phyloP scores from a whole-genome alignment of 192 early-diverging fungal genomes.

The Umbelopsis sp. region DNA sequence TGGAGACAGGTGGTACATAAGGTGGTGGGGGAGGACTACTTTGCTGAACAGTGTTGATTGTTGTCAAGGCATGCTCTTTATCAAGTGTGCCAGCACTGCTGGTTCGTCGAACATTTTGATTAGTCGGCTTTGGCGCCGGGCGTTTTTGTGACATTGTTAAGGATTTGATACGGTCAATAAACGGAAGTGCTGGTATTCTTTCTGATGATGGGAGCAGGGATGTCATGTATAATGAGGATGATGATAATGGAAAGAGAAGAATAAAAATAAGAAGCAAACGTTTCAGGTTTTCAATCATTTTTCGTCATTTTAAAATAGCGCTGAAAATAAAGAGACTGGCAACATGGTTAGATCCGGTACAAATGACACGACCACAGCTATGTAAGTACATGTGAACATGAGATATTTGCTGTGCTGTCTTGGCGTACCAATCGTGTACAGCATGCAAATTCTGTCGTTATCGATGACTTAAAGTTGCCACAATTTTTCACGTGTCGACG shows the following conservation, averaged over 20 bases:
- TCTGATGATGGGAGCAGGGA: neutral
- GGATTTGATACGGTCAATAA: neutral
- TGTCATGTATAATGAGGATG: neutral
- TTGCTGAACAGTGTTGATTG: slow-evolving; percentile 2
- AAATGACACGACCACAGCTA: too few species aligned
- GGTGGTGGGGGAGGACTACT: neutral
- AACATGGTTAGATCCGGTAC: neutral
- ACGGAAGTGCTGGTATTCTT: slow-evolving; percentile 2
- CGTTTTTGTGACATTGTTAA: neutral
- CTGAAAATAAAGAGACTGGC: neutral
- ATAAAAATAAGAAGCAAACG: neutral
- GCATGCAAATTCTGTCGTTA: neutral
- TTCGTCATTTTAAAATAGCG: too few species aligned
- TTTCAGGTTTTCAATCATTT: too few species aligned
- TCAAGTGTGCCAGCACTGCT: neutral
- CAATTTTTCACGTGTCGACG: neutral
- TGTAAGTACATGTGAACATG: too few species aligned
- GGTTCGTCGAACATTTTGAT: neutral
- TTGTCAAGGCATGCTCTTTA: slow-evolving; percentile 9
- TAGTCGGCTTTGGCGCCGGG: neutral
- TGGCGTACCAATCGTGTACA: neutral
- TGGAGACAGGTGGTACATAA: neutral
- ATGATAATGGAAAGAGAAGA: neutral
- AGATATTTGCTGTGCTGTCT: neutral
- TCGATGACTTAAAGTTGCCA: neutral